Evolutionary conservation across 2,329 filamentous ascomycete species (phyloP).

Genomic region (Epichloe brachyelytri): DNA sequence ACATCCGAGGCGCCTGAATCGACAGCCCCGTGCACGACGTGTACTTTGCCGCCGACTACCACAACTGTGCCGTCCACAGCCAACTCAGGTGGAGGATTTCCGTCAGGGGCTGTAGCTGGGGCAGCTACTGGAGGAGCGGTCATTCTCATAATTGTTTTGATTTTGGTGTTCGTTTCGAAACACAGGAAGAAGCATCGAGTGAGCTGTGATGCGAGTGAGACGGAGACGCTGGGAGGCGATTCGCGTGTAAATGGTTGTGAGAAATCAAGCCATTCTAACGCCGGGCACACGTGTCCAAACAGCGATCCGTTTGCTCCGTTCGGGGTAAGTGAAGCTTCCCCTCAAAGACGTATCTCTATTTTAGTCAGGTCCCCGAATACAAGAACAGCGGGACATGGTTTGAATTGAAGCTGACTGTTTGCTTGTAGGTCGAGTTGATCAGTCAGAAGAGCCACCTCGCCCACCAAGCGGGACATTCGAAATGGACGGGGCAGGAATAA

Average conservation of each 20-base stretch:
- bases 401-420: not conserved
- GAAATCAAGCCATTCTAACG: slow-evolving; percentile 9
- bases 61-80: not conserved
- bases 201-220: slow-evolving; percentile 2
- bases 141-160: slow-evolving; percentile 14
- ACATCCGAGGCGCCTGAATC: not conserved
- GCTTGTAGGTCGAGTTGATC: slow-evolving; percentile 21
- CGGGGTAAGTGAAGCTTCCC: slow-evolving; percentile 23
- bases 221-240: slow-evolving; percentile 4
- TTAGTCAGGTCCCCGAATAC: no score
- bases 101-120: slow-evolving; percentile 22
- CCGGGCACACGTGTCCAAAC: slow-evolving; percentile 8
- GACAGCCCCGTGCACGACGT: not conserved
- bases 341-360: no score
- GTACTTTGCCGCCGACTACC: not conserved
- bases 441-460: slow-evolving; percentile 13
- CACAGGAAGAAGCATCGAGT: slow-evolving; percentile 7
- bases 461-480: slow-evolving; percentile 21
- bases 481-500: slow-evolving; percentile 22
- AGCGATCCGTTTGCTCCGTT: slow-evolving; percentile 30
- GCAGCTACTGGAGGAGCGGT: slow-evolving; percentile 18
- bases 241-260: not conserved
- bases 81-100: slow-evolving; percentile 5
- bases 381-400: no score
- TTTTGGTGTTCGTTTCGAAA: slow-evolving; percentile 12